These are phyloP conservation scores for Solanum infundibuliforme DNA, from an alignment of 257 asterid genomes.

Conservation along the genomic window DNA sequence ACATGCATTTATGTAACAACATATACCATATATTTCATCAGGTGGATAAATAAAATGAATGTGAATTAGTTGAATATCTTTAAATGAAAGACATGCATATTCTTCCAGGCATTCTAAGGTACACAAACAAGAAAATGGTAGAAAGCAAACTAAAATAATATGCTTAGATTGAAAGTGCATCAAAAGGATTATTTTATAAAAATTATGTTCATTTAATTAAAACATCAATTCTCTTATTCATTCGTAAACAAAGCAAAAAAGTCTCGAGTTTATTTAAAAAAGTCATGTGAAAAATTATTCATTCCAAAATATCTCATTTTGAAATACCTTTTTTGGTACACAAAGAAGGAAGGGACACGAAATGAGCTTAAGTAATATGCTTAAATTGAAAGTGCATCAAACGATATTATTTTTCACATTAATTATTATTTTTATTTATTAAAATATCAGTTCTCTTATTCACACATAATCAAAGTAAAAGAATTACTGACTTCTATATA, in stretches of 20 bases:
- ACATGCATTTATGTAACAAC: background rate
- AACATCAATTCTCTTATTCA: background rate
- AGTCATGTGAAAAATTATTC: background rate
- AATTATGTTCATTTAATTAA: background rate
- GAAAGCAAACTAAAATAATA: background rate
- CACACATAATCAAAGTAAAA: background rate
- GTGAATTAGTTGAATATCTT: background rate
- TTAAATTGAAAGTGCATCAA: background rate
- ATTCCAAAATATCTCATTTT: background rate
- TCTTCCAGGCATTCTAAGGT: background rate
- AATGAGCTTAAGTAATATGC: background rate
- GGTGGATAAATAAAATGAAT: background rate
- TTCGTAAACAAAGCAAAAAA: background rate
- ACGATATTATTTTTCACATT: too few species aligned
- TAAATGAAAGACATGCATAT: background rate
- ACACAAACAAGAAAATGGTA: background rate
- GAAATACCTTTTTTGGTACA: background rate
- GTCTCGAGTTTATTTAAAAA: background rate
- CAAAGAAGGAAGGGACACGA: background rate
- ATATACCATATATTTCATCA: too few species aligned
- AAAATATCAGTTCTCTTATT: background rate
- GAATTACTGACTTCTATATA: background rate
- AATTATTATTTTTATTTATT: too few species aligned
- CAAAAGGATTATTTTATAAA: background rate
- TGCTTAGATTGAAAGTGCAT: background rate